These are phyloP conservation scores for Flaveria brownii DNA, from an alignment of 129 eudicot species.

Conservation along the genomic window DNA sequence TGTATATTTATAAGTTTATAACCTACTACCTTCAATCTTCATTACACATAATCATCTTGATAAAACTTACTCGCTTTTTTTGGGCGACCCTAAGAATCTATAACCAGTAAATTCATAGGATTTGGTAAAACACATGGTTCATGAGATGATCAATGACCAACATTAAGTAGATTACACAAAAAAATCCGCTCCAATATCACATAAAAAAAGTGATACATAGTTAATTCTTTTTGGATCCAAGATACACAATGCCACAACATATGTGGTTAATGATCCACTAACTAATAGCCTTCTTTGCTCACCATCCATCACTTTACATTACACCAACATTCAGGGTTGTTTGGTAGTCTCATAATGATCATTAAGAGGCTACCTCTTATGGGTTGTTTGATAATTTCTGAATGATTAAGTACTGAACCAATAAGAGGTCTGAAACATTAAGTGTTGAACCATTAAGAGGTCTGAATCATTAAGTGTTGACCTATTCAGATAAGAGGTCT, in stretches of 20 bases:
- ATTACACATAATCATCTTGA: constrained; percentile 60
- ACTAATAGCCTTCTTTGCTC: constrained; percentile 1
- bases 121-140: not conserved
- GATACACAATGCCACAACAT: not conserved
- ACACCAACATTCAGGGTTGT: not conserved
- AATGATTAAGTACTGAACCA: too few species aligned
- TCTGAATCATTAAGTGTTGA: too few species aligned
- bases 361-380: too few species aligned
- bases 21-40: constrained; percentile 70
- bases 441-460: too few species aligned
- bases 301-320: not conserved
- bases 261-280: constrained; percentile 9
- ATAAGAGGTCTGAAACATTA: too few species aligned
- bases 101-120: too few species aligned
- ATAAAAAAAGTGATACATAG: not conserved
- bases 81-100: too few species aligned
- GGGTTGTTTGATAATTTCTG: too few species aligned
- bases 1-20: too few species aligned
- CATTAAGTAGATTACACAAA: not conserved
- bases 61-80: constrained; percentile 8
- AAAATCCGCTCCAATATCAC: not conserved
- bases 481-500: too few species aligned
- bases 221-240: not conserved
- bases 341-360: too few species aligned
- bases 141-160: not conserved